These are phyloP conservation scores for Anaeromyces robustus DNA, from an alignment of 192 early-diverging fungal genomes.

Conservation along the genomic window DNA sequence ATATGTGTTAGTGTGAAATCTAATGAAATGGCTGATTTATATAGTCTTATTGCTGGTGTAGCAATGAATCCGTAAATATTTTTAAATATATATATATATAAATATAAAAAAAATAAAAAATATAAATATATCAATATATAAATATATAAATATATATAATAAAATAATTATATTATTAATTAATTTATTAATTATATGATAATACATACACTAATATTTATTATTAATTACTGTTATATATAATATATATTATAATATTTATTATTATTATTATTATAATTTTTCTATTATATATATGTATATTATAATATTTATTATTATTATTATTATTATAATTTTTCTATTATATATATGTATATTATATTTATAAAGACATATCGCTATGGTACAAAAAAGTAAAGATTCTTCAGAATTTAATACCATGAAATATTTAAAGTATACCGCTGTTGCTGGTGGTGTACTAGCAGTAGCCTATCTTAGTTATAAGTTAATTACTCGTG, in stretches of 20 bases:
- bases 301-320: no score
- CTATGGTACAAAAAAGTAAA: not conserved
- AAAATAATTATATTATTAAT: no score
- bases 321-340: no score
- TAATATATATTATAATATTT: no score
- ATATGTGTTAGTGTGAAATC: conserved; percentile 79
- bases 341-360: no score
- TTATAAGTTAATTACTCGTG: not conserved
- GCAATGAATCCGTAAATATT: conserved; percentile 60
- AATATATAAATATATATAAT: no score
- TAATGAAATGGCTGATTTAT: conserved; percentile 72
- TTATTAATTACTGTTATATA: no score
- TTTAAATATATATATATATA: not conserved
- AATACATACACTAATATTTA: no score
- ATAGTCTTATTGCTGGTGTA: conserved; percentile 64
- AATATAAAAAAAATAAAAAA: no score
- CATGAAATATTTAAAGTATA: not conserved
- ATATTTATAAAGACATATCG: not conserved
- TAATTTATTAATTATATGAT: no score
- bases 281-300: no score
- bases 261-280: not conserved
- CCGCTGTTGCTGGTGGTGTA: not conserved
- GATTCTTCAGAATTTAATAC: not conserved
- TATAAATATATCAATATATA: no score
- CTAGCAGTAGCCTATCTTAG: not conserved